Base-by-base conservation (phyloP, 2,329 filamentous ascomycete species). In the Xylariaceae sp. region DNA sequence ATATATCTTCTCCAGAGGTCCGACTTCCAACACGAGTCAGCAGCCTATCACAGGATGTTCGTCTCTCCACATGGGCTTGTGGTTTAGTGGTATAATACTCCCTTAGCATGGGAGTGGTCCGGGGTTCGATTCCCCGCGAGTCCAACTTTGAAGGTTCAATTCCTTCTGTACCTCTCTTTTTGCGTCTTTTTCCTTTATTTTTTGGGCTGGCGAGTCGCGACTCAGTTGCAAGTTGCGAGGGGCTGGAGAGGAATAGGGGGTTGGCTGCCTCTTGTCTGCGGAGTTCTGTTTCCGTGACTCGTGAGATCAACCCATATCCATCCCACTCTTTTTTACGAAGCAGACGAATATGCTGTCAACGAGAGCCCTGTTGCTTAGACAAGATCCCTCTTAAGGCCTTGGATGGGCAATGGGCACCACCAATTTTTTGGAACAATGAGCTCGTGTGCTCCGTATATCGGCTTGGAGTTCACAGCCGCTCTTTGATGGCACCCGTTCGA, bases 61-160 rank as follows among this genome's bases (percentile, higher is more conserved):
- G 9, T 2, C 10, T 15, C 49, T 23, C 49, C 49, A 51, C 50
- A 9, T 8, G 64, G 64, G 64, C 64, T 66, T 66, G 64, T 66
- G 62, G 64, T 64, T 60, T 65, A 65, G 64, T 65, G 64, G 64
- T 65, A 65, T 65, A 62, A 64, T 65, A 62, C 62, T 65, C 60
- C 62, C 64, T 66, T 66, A 66, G 64, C 64, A 66, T 66, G 64
- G 63, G 59, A 65, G 64, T 59, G 64, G 64, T 66, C 64, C 64
- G 64, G 64, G 64, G 64, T 66, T 65, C 64, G 57, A 65, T 66
- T 66, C 64, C 64, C 64, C 64, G 64, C 64, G 64, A 65, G 64
- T 66, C 63, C 64, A 66, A 13, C 23, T 13, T 35, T 13, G 49
- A 35, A 51, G 49, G 49, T 51, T 51, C 49, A 35, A 51, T 51